Conservation (phyloP, 352 stramenopile genomes). For the Pythium dissotocum region DNA sequence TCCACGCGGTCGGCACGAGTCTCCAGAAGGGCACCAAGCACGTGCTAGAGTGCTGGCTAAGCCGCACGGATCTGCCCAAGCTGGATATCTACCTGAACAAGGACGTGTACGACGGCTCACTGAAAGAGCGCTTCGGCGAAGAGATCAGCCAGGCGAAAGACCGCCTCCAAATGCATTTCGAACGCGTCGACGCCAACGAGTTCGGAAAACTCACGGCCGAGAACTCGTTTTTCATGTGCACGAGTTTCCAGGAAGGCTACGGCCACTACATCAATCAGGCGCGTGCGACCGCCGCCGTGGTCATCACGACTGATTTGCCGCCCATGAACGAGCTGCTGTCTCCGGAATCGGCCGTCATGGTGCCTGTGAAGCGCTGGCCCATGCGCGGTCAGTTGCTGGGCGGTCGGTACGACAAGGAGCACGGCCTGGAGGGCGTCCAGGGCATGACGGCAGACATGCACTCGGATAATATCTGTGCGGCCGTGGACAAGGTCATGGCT, state of each 20-base stretch:
- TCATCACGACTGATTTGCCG: slow-evolving; percentile 47
- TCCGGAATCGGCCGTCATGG: slow-evolving; percentile 39
- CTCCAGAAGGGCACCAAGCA: slow-evolving; percentile 51
- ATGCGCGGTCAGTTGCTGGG: slow-evolving; percentile 50
- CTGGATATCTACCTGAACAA: slow-evolving; percentile 52
- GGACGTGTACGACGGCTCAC: slow-evolving; percentile 39
- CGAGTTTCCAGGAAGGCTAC: slow-evolving; percentile 57
- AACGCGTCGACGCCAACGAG: slow-evolving; percentile 33
- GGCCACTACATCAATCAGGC: slow-evolving; percentile 72
- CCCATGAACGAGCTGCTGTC: slow-evolving; percentile 68
- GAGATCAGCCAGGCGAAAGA: slow-evolving; percentile 23
- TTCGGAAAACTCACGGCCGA: slow-evolving; percentile 59
- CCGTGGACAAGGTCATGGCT: slow-evolving; percentile 49
- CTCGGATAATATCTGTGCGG: slow-evolving; percentile 45
- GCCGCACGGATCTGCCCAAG: slow-evolving; percentile 43
- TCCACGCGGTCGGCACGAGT: slow-evolving; percentile 54
- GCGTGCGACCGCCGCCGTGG: slow-evolving; percentile 37
- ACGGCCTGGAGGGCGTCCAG: slow-evolving; percentile 47
- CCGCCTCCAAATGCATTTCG: slow-evolving; percentile 40
- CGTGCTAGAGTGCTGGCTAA: slow-evolving; percentile 52
- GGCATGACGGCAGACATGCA: slow-evolving; percentile 44
- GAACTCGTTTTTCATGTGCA: slow-evolving; percentile 54
- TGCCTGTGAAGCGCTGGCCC: slow-evolving; percentile 36
- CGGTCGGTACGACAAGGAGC: slow-evolving; percentile 47
- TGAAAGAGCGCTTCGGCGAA: slow-evolving; percentile 25